Evolutionary conservation across 2,329 filamentous ascomycete species (phyloP).

Genomic region (Camillea tinctor): DNA sequence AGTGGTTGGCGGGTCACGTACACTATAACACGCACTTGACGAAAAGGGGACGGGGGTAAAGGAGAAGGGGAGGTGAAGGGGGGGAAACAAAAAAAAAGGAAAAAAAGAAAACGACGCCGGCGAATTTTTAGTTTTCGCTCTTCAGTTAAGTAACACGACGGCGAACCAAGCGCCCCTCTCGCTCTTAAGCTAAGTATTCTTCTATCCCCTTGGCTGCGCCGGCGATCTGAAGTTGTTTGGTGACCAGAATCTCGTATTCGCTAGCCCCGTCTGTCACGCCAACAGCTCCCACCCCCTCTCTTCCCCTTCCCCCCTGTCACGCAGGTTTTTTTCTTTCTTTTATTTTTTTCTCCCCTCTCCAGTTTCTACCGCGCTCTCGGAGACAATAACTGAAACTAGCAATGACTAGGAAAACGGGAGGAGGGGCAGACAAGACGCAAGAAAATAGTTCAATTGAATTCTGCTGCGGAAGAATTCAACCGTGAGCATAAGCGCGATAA

Average conservation of each 20-base stretch:
- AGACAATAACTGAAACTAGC: not conserved
- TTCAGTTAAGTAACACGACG: not conserved
- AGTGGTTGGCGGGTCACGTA: no score
- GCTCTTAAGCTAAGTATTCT: no score
- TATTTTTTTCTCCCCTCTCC: not conserved
- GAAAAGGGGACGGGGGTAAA: no score
- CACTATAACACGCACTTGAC: no score
- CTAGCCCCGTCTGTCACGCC: constrained; percentile 25
- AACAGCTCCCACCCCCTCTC: constrained; percentile 15
- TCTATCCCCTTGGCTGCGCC: not conserved
- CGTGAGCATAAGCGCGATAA: no score
- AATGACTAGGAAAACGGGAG: not conserved
- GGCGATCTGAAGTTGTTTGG: constrained; percentile 16
- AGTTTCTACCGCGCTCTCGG: constrained; percentile 4
- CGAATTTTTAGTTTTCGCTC: not conserved
- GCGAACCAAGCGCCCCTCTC: constrained; percentile 10
- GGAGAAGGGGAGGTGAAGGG: not conserved
- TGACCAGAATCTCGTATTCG: constrained; percentile 29
- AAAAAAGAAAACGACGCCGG: not conserved
- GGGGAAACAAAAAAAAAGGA: not conserved
- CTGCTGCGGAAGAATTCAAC: no score
- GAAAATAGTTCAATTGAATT: no score
- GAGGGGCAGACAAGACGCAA: no score
- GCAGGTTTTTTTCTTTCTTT: not conserved
- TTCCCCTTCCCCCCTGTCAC: constrained; percentile 11